These are phyloP conservation scores for Clathrospora elynae DNA, from an alignment of 2,329 filamentous ascomycete species.

Conservation along the genomic window DNA sequence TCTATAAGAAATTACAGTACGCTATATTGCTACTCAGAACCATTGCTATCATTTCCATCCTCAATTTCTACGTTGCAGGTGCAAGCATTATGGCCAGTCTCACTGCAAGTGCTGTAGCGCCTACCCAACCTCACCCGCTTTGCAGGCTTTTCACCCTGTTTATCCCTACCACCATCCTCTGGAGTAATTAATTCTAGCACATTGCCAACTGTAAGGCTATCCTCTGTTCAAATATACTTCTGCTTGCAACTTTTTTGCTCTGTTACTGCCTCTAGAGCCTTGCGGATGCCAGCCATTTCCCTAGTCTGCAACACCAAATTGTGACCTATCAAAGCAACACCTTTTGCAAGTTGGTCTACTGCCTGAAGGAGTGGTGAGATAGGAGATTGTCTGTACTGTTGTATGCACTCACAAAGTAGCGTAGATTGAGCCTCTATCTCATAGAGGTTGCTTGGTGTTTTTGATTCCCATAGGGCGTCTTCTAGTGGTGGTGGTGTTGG, in stretches of 20 bases:
- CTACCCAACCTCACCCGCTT: no score
- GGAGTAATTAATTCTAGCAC: not conserved
- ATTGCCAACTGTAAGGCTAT: not conserved
- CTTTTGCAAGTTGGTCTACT: conserved; percentile 11
- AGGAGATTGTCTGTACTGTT: conserved; percentile 8
- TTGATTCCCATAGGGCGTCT: conserved; percentile 6
- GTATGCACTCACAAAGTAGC: conserved; percentile 10
- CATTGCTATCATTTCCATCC: no score
- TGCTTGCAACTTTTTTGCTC: conserved; percentile 1
- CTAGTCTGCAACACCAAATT: conserved; percentile 11
- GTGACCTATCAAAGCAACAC: conserved; percentile 9
- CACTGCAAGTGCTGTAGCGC: no score
- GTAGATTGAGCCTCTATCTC: conserved; percentile 14
- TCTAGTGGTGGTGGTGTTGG: conserved; percentile 8
- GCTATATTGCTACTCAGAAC: no score
- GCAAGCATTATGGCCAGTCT: no score
- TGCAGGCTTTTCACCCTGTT: no score
- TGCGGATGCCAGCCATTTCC: not conserved
- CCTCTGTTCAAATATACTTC: not conserved
- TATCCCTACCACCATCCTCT: not conserved
- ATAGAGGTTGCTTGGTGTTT: conserved; percentile 15
- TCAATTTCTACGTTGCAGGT: no score
- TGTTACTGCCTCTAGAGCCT: not conserved
- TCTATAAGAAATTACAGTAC: no score
- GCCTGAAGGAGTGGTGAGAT: conserved; percentile 6